A percentile compares a stretch with the other conserved stretches of the same genome.
Conservation (phyloP, 306 rosid genomes). For the Albizia julibrissin region DNA sequence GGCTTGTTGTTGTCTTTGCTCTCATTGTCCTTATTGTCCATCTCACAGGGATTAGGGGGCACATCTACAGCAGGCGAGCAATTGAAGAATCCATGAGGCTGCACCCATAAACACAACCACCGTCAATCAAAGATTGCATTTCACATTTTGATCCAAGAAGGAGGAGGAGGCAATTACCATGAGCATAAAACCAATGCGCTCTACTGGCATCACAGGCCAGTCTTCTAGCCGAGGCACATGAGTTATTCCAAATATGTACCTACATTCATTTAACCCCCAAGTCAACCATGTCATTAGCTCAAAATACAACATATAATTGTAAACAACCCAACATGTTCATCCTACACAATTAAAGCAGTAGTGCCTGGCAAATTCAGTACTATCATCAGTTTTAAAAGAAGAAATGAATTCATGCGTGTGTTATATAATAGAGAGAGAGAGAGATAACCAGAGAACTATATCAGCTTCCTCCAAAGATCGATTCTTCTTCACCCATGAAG, state of each 20-base stretch:
- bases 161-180: slow-evolving; percentile 46
- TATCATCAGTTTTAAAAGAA: not conserved
- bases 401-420: not conserved
- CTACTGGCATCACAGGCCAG: slow-evolving; percentile 93
- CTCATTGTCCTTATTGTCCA: slow-evolving; percentile 48
- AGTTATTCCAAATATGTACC: slow-evolving; percentile 83
- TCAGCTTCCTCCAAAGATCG: slow-evolving; percentile 74
- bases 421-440: slow-evolving; percentile 17
- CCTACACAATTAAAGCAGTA: not conserved
- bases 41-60: slow-evolving; percentile 60
- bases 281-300: not conserved
- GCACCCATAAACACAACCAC: slow-evolving; percentile 34
- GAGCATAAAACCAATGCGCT: slow-evolving; percentile 77
- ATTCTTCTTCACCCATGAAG: slow-evolving; percentile 78
- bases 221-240: slow-evolving; percentile 78
- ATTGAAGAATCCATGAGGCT: slow-evolving; percentile 92
- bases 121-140: not conserved
- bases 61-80: slow-evolving; percentile 74
- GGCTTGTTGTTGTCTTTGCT: slow-evolving; percentile 41
- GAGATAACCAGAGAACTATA: slow-evolving; percentile 65
- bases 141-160: not conserved
- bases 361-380: not conserved
- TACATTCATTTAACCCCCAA: slow-evolving; percentile 29
- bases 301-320: not conserved
- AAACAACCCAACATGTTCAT: not conserved